Conservation (phyloP, 306 rosid species). For the Lotus japonicus region DNA sequence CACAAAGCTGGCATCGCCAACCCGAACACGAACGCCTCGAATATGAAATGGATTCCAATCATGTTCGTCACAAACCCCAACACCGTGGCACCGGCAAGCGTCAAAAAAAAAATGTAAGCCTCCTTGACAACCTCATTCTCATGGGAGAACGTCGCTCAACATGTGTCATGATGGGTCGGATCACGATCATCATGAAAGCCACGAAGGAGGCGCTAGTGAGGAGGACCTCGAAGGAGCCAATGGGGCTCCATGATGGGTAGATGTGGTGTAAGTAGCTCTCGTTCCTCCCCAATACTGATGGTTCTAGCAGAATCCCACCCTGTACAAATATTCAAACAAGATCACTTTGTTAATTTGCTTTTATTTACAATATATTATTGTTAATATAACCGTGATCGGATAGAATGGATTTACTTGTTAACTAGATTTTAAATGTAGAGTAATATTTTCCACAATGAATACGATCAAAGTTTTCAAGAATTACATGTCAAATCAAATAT, state of each 20-base stretch:
- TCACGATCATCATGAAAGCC: slow-evolving; percentile 44
- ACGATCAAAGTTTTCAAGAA: no score
- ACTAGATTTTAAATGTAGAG: no score
- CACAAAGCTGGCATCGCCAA: slow-evolving; percentile 64
- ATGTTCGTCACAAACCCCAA: slow-evolving; percentile 68
- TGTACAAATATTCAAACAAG: no score
- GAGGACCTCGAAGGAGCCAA: slow-evolving; percentile 62
- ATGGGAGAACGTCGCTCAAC: slow-evolving; percentile 30
- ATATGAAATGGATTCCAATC: slow-evolving; percentile 76
- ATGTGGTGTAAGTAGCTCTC: slow-evolving; percentile 34
- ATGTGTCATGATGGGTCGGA: slow-evolving; percentile 61
- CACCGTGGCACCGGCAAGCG: slow-evolving; percentile 56
- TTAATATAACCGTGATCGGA: no score
- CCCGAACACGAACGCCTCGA: slow-evolving; percentile 86
- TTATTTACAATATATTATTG: no score
- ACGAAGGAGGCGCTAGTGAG: slow-evolving; percentile 58
- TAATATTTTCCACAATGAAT: no score
- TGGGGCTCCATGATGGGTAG: slow-evolving; percentile 71
- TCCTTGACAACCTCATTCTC: slow-evolving; percentile 47
- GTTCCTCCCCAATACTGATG: slow-evolving; percentile 66
- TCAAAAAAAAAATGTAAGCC: slow-evolving; percentile 53
- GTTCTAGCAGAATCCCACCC: slow-evolving; percentile 87
- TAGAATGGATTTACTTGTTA: no score
- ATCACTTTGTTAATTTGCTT: no score
- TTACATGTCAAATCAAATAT: no score